Conservation (phyloP, 78 protist species). For the Dictyostelium brefeldianum region DNA sequence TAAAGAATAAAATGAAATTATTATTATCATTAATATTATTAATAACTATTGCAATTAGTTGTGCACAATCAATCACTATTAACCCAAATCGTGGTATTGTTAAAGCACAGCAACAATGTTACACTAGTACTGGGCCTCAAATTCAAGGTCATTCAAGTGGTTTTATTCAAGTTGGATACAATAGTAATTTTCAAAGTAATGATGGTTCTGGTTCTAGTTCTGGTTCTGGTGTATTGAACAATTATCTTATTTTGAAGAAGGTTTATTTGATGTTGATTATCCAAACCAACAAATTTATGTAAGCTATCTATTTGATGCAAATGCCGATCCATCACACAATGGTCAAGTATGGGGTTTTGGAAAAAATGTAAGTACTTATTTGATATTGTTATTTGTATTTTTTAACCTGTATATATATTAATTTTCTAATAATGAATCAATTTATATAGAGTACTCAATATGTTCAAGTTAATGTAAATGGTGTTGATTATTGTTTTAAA, state of each 20-base stretch:
- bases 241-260: background rate
- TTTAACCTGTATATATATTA: too few relatives aligned
- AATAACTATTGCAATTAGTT: background rate
- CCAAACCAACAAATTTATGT: background rate
- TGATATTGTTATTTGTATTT: too few relatives aligned
- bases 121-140: too few relatives aligned
- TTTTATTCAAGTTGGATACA: too few relatives aligned
- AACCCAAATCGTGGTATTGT: background rate
- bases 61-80: background rate
- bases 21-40: slow-evolving; percentile 4
- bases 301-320: background rate
- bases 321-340: background rate
- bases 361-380: too few relatives aligned
- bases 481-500: background rate
- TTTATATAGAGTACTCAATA: background rate
- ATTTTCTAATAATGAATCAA: too few relatives aligned
- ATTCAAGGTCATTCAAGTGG: too few relatives aligned
- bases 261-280: background rate
- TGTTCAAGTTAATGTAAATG: background rate
- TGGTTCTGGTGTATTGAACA: too few relatives aligned
- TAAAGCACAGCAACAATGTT: too few relatives aligned
- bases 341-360: background rate
- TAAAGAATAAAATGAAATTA: background rate
- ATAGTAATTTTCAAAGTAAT: too few relatives aligned
- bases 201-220: too few relatives aligned